Conservation (phyloP, 106 monocot species). For the Posidonia australis region DNA sequence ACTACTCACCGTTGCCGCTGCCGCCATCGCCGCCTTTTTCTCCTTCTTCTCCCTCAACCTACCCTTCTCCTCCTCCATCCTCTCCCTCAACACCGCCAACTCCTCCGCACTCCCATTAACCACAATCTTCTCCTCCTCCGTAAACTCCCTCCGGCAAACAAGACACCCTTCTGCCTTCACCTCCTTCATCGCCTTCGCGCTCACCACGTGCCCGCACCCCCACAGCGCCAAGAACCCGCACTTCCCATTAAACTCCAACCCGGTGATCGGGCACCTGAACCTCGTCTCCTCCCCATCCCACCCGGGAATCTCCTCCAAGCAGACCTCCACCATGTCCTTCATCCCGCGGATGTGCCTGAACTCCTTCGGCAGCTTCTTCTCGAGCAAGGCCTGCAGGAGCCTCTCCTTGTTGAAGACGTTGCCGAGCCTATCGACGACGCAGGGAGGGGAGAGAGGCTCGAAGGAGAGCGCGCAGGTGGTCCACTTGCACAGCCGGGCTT, state of each 20-base stretch:
- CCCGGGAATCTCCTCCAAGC: conserved; percentile 33
- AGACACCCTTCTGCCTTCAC: conserved; percentile 64
- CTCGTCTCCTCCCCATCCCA: conserved; percentile 18
- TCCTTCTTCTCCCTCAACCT: conserved; percentile 49
- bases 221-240: conserved; percentile 57
- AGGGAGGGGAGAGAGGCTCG: conserved; percentile 61
- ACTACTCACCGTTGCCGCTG: too few relatives aligned
- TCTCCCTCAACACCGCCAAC: conserved; percentile 51
- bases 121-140: conserved; percentile 62
- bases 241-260: conserved; percentile 83
- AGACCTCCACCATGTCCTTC: conserved; percentile 76
- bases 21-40: too few relatives aligned
- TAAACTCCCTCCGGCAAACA: conserved; percentile 72
- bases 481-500: conserved; percentile 69
- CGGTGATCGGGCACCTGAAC: conserved; percentile 84
- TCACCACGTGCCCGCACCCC: conserved; percentile 80
- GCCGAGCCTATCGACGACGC: conserved; percentile 73
- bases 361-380: conserved; percentile 69
- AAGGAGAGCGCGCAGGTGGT: conserved; percentile 82
- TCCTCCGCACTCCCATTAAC: conserved; percentile 81
- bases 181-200: conserved; percentile 78
- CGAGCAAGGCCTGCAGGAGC: conserved; percentile 59
- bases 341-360: conserved; percentile 60
- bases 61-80: conserved; percentile 86
- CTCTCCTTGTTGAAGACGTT: conserved; percentile 87